These are phyloP conservation scores for Leishmania aethiopica DNA, from an alignment of 208 protist genomes.

Conservation along the genomic window DNA sequence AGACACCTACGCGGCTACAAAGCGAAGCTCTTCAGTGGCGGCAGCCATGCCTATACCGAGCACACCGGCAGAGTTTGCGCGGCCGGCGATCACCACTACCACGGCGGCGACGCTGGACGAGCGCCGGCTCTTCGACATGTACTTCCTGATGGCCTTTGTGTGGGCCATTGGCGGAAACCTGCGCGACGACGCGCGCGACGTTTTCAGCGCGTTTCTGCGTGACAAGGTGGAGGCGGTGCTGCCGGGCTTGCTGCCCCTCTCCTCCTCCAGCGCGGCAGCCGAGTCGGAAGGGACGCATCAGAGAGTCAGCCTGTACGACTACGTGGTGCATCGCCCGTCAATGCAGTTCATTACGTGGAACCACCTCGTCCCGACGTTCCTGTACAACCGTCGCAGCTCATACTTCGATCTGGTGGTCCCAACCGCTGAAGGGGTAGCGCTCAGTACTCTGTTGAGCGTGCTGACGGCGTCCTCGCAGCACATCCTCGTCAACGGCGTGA, in stretches of 20 bases:
- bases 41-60: slow-evolving; percentile 22
- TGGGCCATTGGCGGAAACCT: slow-evolving; percentile 97
- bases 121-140: slow-evolving; percentile 87
- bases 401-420: slow-evolving; percentile 97
- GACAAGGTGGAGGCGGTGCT: slow-evolving; percentile 68
- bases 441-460: slow-evolving; percentile 81
- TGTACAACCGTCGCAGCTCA: slow-evolving; percentile 76
- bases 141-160: slow-evolving; percentile 96
- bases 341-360: slow-evolving; percentile 91
- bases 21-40: slow-evolving; percentile 18
- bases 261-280: background rate
- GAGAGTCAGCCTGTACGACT: slow-evolving; percentile 91
- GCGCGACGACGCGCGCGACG: slow-evolving; percentile 79
- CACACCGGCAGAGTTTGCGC: slow-evolving; percentile 72
- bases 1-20: slow-evolving; percentile 4
- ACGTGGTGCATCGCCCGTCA: slow-evolving; percentile 90
- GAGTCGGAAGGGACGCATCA: background rate
- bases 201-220: slow-evolving; percentile 89
- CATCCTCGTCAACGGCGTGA: slow-evolving; percentile 94
- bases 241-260: slow-evolving; percentile 48
- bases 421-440: slow-evolving; percentile 92
- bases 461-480: slow-evolving; percentile 75
- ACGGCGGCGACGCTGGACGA: slow-evolving; percentile 49
- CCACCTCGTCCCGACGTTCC: slow-evolving; percentile 92
- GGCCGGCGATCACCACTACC: slow-evolving; percentile 58